These are phyloP conservation scores for Coniferiporia weirii DNA, from an alignment of 1,284 basidiomycete genomes.

Conservation along the genomic window DNA sequence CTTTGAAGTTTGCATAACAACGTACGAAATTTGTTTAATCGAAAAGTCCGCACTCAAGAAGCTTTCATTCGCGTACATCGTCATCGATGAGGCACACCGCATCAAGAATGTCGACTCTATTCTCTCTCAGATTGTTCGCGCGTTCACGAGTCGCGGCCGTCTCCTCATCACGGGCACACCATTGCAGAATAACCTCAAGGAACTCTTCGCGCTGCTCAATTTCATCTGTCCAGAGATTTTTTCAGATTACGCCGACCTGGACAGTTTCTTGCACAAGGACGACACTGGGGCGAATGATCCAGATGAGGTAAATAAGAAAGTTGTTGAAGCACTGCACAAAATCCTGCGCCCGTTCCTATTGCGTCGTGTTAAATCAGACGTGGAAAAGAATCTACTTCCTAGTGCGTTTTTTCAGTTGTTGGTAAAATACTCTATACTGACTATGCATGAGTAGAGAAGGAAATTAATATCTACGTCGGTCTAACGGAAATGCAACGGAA, in stretches of 20 bases:
- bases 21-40: constrained; percentile 96
- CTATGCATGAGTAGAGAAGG: constrained; percentile 67
- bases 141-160: constrained; percentile 85
- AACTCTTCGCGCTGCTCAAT: constrained; percentile 93
- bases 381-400: constrained; percentile 93
- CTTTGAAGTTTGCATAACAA: constrained; percentile 94
- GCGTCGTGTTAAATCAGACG: constrained; percentile 93
- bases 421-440: background rate
- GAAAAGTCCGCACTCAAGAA: constrained; percentile 91
- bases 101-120: constrained; percentile 99
- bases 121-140: constrained; percentile 90
- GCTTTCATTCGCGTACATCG: constrained; percentile 96
- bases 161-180: constrained; percentile 97
- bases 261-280: constrained; percentile 78
- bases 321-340: constrained; percentile 97
- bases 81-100: constrained; percentile 98
- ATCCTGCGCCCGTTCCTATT: constrained; percentile 94
- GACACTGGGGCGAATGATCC: constrained; percentile 69
- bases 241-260: constrained; percentile 69
- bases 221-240: constrained; percentile 89
- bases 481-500: constrained; percentile 98
- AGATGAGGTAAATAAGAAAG: constrained; percentile 85
- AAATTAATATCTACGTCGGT: constrained; percentile 98
- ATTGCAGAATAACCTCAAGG: constrained; percentile 96
- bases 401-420: constrained; percentile 43